Conservation (phyloP, 2,329 filamentous ascomycete species). For the Fusarium luffae region DNA sequence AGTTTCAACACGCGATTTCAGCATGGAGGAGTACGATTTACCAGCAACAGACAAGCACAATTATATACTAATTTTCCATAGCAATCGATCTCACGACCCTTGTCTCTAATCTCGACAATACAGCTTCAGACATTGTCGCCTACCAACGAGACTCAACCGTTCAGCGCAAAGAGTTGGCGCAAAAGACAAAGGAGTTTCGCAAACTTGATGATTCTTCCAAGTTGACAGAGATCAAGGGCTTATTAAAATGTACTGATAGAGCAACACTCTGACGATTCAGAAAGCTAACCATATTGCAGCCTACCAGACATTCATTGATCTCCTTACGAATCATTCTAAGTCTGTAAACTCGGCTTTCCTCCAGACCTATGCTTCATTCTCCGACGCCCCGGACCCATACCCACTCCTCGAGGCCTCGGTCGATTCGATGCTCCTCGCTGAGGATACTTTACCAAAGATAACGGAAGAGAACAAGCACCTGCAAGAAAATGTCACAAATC, state of each 20-base stretch:
- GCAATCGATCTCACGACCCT: slow-evolving; percentile 88
- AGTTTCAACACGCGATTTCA: slow-evolving; percentile 95
- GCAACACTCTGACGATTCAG: neutral
- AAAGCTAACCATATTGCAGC: slow-evolving; percentile 61
- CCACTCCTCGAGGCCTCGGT: slow-evolving; percentile 95
- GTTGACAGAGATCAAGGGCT: slow-evolving; percentile 85
- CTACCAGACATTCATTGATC: slow-evolving; percentile 97
- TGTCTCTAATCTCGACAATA: slow-evolving; percentile 86
- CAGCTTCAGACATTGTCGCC: slow-evolving; percentile 92
- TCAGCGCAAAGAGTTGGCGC: slow-evolving; percentile 95
- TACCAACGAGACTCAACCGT: slow-evolving; percentile 96
- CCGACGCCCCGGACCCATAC: slow-evolving; percentile 96
- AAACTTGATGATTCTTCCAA: slow-evolving; percentile 92
- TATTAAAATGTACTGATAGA: slow-evolving; percentile 77
- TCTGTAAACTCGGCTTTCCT: slow-evolving; percentile 92
- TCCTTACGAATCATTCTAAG: slow-evolving; percentile 95
- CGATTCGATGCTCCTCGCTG: slow-evolving; percentile 89
- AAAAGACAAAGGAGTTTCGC: slow-evolving; percentile 98
- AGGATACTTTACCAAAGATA: slow-evolving; percentile 91
- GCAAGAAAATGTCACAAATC: slow-evolving; percentile 78
- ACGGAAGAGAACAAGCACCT: slow-evolving; percentile 89
- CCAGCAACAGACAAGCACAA: neutral
- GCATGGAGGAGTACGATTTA: slow-evolving; percentile 85
- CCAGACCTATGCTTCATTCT: slow-evolving; percentile 90
- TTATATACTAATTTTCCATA: slow-evolving; percentile 53